Conservation (phyloP, 345 rosid genomes). For the Acer negundo region DNA sequence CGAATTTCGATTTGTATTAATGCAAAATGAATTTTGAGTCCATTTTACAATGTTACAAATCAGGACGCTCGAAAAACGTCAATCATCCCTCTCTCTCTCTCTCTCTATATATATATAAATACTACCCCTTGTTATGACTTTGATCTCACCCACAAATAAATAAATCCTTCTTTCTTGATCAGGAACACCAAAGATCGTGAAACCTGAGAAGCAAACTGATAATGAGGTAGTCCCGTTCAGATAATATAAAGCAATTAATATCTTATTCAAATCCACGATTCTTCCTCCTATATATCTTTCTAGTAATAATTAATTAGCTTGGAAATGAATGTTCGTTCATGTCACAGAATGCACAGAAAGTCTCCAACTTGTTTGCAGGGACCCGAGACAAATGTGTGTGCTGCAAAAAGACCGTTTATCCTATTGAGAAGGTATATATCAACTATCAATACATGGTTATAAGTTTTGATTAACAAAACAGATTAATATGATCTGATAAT, state of each 20-base stretch:
- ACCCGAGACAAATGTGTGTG: slow-evolving; percentile 56
- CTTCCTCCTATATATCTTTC: neutral
- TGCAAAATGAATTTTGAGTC: too few species aligned
- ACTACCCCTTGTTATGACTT: neutral
- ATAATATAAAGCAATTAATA: neutral
- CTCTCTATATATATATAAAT: too few species aligned
- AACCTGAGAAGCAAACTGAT: slow-evolving; percentile 43
- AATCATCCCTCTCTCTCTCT: too few species aligned
- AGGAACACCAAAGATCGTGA: slow-evolving; percentile 63
- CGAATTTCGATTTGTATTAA: too few species aligned
- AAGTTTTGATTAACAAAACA: neutral
- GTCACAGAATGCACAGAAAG: slow-evolving; percentile 43
- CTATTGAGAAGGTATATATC: slow-evolving; percentile 60
- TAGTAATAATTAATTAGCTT: neutral
- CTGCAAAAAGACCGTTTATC: slow-evolving; percentile 57
- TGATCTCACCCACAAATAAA: neutral
- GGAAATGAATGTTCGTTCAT: neutral
- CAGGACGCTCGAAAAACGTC: too few species aligned
- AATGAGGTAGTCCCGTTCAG: slow-evolving; percentile 39
- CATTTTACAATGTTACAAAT: too few species aligned
- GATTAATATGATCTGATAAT: neutral
- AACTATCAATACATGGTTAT: neutral
- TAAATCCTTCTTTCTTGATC: neutral
- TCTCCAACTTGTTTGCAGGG: slow-evolving; percentile 50
- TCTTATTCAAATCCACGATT: neutral